A percentile compares a stretch with the other conserved stretches of the same genome.
Conservation (phyloP, 106 monocot genomes). For the Amphibolis antarctica region DNA sequence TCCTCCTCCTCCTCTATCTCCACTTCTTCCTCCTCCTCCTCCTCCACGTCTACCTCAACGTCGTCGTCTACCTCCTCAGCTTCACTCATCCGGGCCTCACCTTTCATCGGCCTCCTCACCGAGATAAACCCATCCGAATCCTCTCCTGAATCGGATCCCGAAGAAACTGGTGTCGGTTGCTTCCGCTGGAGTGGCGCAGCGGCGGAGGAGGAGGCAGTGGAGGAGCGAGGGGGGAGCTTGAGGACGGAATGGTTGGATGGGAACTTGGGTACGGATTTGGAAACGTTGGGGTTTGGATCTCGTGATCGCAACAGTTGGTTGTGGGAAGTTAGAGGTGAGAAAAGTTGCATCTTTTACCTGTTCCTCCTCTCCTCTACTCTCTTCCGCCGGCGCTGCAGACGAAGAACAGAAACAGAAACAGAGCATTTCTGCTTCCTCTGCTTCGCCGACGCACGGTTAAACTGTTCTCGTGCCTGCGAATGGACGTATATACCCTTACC, state of each 20-base stretch:
- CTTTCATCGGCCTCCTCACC: constrained; percentile 54
- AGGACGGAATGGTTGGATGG: constrained; percentile 16
- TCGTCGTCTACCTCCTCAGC: constrained; percentile 12
- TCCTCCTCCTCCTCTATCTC: constrained; percentile 1
- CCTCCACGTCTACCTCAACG: not conserved
- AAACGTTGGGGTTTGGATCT: constrained; percentile 6
- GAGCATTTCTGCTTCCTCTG: not conserved
- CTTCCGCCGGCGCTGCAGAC: not conserved
- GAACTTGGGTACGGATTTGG: constrained; percentile 10
- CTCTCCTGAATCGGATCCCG: not conserved
- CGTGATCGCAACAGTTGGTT: constrained; percentile 12
- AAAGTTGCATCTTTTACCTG: constrained; percentile 16
- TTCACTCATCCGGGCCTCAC: not conserved
- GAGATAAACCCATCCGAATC: constrained; percentile 14
- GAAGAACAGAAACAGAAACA: constrained; percentile 17
- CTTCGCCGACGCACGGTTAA: too few species aligned
- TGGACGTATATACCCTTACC: too few species aligned
- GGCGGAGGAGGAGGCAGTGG: not conserved
- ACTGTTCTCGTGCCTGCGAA: too few species aligned
- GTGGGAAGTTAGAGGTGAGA: constrained; percentile 20
- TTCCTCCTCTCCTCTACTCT: not conserved
- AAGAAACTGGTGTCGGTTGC: constrained; percentile 4
- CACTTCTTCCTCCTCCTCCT: constrained; percentile 2
- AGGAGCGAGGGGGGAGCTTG: constrained; percentile 8
- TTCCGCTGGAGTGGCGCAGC: not conserved